Base-by-base conservation (phyloP, 2,329 filamentous ascomycete genomes). In the Pestalotiopsis sp. region DNA sequence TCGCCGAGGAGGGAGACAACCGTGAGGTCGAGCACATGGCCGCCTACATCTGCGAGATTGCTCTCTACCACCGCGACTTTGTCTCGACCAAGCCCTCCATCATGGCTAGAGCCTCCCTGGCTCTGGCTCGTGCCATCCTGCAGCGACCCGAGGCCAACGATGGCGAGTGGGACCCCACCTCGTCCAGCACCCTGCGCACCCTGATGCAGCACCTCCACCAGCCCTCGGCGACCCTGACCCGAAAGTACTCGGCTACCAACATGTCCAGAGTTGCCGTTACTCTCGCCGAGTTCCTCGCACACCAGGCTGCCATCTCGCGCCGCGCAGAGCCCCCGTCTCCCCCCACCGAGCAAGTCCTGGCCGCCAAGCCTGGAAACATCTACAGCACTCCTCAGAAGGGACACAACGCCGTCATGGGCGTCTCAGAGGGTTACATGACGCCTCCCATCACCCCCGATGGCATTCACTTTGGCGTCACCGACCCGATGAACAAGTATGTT, bases 51-150 rank as follows among this genome's bases (percentile, higher is more conserved):
- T 92, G 93, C 78, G 96, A 99, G 83, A 95, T 98, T 76, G 93
- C 95, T 60, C 86, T 98, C 57, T 99, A 98, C 83, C 94, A 98
- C 84, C 93, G 95, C 77, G 96, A 98, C 73, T 99, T 99, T 76
- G 95, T 99, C 71, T 96, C 95, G 17, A 94, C 92, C 68, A 92
- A 92, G 77, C 94, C 96, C 23, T 97, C 95, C 0, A 91, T 95
- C 72, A 93, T 99, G 87, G 95, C 96, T 59, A 89, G 94, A 73
- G 92, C 94, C 58, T 94, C 95, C 12, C 86, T 98, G 68, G 94
- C 94, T 66, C 88, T 99, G 56, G 91, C 95, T 52, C 88, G 95
- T 72, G 95, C 93, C 78, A 94, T 99, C 72, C 88, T 98, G 12
- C 91, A 91, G 76, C 91, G 94, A 69, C 88, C 91, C 56, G 94